A percentile compares a stretch with the other conserved stretches of the same genome.
These are phyloP conservation scores for Xylaria intraflava DNA, from an alignment of 495 filamentous ascomycete species.

Conservation along the genomic window DNA sequence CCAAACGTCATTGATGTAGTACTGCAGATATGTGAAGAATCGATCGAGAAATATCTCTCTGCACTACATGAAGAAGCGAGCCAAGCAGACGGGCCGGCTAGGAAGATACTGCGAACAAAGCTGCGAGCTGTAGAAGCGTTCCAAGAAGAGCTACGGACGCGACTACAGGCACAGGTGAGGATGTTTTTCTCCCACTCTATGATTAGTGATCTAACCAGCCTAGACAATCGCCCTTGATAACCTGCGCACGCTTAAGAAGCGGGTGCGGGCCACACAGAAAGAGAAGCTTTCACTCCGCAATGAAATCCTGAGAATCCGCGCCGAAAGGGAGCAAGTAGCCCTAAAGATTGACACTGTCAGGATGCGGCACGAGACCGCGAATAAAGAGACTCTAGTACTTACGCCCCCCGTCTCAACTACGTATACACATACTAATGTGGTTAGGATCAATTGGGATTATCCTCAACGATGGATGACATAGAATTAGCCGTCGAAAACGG, in stretches of 20 bases:
- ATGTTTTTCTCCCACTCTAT: neutral
- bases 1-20: constrained; percentile 66
- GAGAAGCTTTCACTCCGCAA: constrained; percentile 58
- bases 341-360: constrained; percentile 64
- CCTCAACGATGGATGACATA: constrained; percentile 49
- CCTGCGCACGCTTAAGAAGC: constrained; percentile 54
- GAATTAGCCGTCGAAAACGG: constrained; percentile 47
- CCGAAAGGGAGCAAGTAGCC: constrained; percentile 59
- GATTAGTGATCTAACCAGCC: constrained; percentile 8
- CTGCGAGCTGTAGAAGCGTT: constrained; percentile 61
- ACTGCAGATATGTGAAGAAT: constrained; percentile 62
- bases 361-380: constrained; percentile 49
- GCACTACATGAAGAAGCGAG: constrained; percentile 34
- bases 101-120: constrained; percentile 54
- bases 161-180: constrained; percentile 53
- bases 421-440: constrained; percentile 5
- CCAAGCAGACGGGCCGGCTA: constrained; percentile 34
- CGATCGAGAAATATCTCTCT: constrained; percentile 47
- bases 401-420: neutral
- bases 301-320: constrained; percentile 56
- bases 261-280: constrained; percentile 57
- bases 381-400: constrained; percentile 38
- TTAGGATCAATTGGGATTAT: constrained; percentile 43
- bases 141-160: constrained; percentile 57
- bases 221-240: constrained; percentile 58